Base-by-base conservation (phyloP, 2,329 filamentous ascomycete species). In the Exophiala lecanii-corni region DNA sequence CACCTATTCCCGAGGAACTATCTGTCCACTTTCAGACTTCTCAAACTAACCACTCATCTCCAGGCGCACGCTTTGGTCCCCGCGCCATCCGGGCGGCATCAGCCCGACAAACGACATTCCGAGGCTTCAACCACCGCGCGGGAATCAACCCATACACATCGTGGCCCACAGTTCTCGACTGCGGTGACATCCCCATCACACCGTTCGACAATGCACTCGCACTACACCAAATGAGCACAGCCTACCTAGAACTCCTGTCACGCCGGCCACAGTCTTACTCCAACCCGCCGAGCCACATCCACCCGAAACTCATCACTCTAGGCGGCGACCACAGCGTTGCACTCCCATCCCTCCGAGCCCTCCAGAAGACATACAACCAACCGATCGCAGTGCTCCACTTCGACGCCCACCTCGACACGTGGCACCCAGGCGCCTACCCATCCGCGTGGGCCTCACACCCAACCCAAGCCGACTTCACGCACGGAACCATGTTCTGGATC, bases 401-500 rank as follows among this genome's bases (percentile, higher is more conserved):
- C 62, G 84, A 89, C 57, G 80, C 73, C 2, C 86, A 94, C 61
- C 74, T 92, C 2, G 87, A 92, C 60, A 92, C 87, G 2, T 92
- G 87, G 86, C 82, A 91, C 61, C 86, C 87, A 2, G 76, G 64
- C 23, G 66, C 86, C 55, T 94, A 94, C 64, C 85, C 86, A 0
- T 81, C 76, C 12, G 79, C 81, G 42, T 95, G 89, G 89, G 64
- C 71, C 5, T 33, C 36, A n/a, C 49, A 43, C 5, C 51, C 54
- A 9, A 74, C 79, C 47, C 84, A 87, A 62, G 75, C 79, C 2
- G 77, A 82, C 55, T 92, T 94, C 69, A 94, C 82, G 59, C 89
- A 95, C 64, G 89, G 89, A 3, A 86, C 79, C 54, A 92, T 94
- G 81, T 94, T 94, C 73, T 91, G 87, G 84, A 76, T 91, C 54